A percentile compares a stretch with the other conserved stretches of the same genome.
phyloP scores from a whole-genome alignment of 176 grass and related monocot species.

The Oryza meridionalis region DNA sequence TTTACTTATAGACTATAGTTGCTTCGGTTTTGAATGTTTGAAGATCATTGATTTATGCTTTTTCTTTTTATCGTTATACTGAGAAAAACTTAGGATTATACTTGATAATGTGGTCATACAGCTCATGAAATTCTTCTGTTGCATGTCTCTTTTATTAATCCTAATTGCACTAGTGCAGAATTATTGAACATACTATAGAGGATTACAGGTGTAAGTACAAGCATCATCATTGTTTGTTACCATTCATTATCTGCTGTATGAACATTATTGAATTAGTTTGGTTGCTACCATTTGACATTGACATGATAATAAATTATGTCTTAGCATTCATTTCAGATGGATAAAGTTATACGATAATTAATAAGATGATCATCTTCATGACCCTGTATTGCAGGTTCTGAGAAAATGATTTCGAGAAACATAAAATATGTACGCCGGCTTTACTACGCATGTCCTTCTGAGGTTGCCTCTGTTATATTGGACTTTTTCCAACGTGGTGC shows the following conservation, averaged over 20 bases:
- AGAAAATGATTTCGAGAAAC: constrained; percentile 52
- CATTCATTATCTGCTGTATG: constrained; percentile 25
- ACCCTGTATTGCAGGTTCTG: constrained; percentile 60
- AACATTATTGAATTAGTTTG: constrained; percentile 26
- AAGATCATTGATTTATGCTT: neutral
- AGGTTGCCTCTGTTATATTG: constrained; percentile 70
- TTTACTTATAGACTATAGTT: neutral
- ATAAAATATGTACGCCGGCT: constrained; percentile 58
- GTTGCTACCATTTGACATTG: constrained; percentile 35
- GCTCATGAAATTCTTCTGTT: neutral
- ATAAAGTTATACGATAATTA: constrained; percentile 6
- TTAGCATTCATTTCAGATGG: constrained; percentile 4
- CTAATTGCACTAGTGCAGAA: neutral
- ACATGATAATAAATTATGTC: constrained; percentile 17
- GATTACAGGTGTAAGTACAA: neutral
- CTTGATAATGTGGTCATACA: neutral
- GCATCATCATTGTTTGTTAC: constrained; percentile 18
- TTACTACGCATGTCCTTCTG: constrained; percentile 67
- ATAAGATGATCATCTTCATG: constrained; percentile 16
- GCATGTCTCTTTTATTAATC: constrained; percentile 10
- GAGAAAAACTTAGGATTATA: constrained; percentile 13
- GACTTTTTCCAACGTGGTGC: constrained; percentile 61
- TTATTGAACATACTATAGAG: neutral
- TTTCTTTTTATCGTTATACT: neutral
- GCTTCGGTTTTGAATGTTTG: neutral